A percentile compares a stretch with the other conserved stretches of the same genome.
Evolutionary conservation across 352 stramenopile species (phyloP).

Genomic region (Blastocystis hominis): DNA sequence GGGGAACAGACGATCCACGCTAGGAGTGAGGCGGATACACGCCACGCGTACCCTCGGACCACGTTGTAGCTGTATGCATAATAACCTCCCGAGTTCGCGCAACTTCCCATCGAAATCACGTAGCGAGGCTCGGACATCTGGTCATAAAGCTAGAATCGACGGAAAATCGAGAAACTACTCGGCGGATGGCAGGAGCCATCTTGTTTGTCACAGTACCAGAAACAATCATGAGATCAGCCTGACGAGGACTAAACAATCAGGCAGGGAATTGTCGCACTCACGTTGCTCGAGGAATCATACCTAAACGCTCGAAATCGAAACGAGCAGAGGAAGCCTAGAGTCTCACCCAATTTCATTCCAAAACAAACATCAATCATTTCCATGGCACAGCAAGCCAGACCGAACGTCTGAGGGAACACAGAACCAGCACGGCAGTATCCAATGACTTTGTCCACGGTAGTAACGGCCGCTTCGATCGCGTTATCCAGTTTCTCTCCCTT

Average conservation of each 20-base stretch:
- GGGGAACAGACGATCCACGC: conserved; percentile 77
- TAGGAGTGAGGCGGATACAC: conserved; percentile 8
- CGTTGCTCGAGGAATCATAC: conserved; percentile 90
- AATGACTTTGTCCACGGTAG: conserved; percentile 44
- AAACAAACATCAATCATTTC: conserved; percentile 93
- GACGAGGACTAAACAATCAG: conserved; percentile 68
- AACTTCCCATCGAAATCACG: conserved; percentile 95
- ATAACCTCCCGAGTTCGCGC: conserved; percentile 89
- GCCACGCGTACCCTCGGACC: conserved; percentile 83
- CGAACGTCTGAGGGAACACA: conserved; percentile 98
- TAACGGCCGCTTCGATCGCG: conserved; percentile 9
- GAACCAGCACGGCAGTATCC: conserved; percentile 68
- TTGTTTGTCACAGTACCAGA: conserved; percentile 98
- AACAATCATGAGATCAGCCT: conserved; percentile 98
- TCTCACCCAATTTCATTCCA: neutral
- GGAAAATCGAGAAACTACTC: neutral
- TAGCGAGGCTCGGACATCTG: conserved; percentile 97
- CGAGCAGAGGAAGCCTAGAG: conserved; percentile 63
- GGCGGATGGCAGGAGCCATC: conserved; percentile 92
- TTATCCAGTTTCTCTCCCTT: conserved; percentile 45
- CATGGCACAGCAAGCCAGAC: conserved; percentile 93
- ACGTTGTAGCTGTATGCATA: conserved; percentile 95
- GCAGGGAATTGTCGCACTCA: conserved; percentile 52
- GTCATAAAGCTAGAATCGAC: conserved; percentile 78
- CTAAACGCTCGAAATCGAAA: conserved; percentile 95